Evolutionary conservation across 2,329 filamentous ascomycete genomes (phyloP), one percentile per base, ranked within the genome.

Genomic region (Coleophoma crateriformis): DNA sequence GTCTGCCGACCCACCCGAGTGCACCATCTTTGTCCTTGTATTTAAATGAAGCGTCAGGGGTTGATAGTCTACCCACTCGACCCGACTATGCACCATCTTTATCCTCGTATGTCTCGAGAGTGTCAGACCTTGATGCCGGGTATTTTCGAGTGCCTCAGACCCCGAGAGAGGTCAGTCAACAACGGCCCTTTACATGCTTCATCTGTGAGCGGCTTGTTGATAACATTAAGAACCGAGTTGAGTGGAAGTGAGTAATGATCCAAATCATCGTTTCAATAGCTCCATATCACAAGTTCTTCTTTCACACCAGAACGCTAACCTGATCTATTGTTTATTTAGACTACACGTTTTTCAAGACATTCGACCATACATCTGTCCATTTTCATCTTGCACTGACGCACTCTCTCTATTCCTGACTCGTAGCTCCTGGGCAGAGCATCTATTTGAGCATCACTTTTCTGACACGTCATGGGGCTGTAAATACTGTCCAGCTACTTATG

Each of bases 301-400:
- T 19, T 19, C 19, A 3, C 19, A 19, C 3, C n/a, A n/a, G 19
- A 19, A 19, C 14, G 15, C 7, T n/a, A 20, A 41, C n/a, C 17
- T 6, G 22, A 45, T 32, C 3, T 15, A 19, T 35, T 12, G 32
- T 33, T 50, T 32, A 50, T 38, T 38, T 15, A 50, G 48, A 44
- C 44, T 44, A 27, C 46, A 51, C 38, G 50, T 51, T 15, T 51
- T 51, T 33, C 33, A 46, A 3, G 50, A 51, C 33, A 46, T 51
- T 13, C 48, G 46, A 20, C 50, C 46, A 38, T 51, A 51, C 33
- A 45, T 51, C 15, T 51, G 46, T 33, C 48, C 46, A 7, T 51
- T 51, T 45, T 46, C 46, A 22, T 37, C 32, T 12, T 51, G 50
- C 32, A 46, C 46, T 41, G 33, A 51, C 39, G 35, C 33, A 13